Percentiles rank a stretch among this genome's conserved stretches.
These are phyloP conservation scores for Sophora flavescens DNA, from an alignment of 306 rosid species.

Conservation along the genomic window DNA sequence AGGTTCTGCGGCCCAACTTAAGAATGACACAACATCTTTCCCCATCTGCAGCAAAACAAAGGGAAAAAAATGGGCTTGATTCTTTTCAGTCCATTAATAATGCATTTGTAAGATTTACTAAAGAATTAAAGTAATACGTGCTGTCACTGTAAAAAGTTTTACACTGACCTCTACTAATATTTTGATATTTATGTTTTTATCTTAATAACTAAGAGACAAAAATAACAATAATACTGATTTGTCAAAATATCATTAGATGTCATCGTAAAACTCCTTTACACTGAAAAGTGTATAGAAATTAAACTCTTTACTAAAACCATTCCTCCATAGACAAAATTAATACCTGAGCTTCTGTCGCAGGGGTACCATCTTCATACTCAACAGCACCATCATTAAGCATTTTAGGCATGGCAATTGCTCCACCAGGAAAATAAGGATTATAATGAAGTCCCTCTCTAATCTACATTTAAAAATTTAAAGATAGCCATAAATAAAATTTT, in stretches of 20 bases:
- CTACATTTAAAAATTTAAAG: slow-evolving; percentile 57
- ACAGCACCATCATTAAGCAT: slow-evolving; percentile 99
- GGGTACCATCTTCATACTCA: slow-evolving; percentile 91
- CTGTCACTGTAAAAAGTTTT: no score
- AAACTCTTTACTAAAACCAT: not conserved
- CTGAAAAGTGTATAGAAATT: no score
- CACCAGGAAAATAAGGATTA: slow-evolving; percentile 97
- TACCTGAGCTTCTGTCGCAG: slow-evolving; percentile 98
- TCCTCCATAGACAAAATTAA: not conserved
- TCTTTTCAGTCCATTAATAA: not conserved
- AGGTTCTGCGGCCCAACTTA: slow-evolving; percentile 97
- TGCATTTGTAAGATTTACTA: slow-evolving; percentile 13
- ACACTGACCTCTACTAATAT: no score
- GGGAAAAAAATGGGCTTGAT: slow-evolving; percentile 28
- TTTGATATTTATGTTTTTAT: no score
- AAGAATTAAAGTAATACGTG: no score
- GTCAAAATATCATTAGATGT: no score
- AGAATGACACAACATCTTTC: slow-evolving; percentile 86
- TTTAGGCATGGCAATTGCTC: slow-evolving; percentile 99
- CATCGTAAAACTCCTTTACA: no score
- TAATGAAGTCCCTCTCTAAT: slow-evolving; percentile 95
- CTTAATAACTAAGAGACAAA: no score
- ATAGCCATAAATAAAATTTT: slow-evolving; percentile 10
- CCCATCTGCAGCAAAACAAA: slow-evolving; percentile 81
- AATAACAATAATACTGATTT: no score